These are phyloP conservation scores for Trichoderma breve DNA, from an alignment of 2,329 filamentous ascomycete species.

Conservation along the genomic window DNA sequence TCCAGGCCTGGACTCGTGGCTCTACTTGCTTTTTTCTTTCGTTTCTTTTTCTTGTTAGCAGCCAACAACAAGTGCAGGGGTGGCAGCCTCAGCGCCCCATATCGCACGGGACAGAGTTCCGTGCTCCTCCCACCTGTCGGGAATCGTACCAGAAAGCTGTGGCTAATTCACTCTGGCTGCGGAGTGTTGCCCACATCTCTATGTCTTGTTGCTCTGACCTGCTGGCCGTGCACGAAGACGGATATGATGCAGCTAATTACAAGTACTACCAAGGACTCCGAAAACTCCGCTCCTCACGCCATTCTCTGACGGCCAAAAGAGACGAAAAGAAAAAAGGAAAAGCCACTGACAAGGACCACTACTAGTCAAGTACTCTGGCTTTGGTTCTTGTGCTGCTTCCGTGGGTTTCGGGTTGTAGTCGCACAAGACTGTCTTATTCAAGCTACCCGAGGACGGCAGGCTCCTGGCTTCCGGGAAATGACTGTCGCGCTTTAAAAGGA, in stretches of 20 bases:
- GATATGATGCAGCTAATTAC: not conserved
- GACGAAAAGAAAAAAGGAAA: not conserved
- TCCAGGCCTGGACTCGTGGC: not conserved
- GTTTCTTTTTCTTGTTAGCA: not conserved
- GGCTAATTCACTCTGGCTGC: not conserved
- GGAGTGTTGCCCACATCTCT: not conserved
- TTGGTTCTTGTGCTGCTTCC: not conserved
- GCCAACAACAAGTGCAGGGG: conserved; percentile 11
- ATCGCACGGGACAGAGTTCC: not conserved
- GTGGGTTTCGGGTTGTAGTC: not conserved
- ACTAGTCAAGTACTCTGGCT: not conserved
- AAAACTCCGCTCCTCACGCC: conserved; percentile 12
- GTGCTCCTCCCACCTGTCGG: not conserved
- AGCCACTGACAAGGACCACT: not conserved
- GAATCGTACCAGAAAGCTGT: not conserved
- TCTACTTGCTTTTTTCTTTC: not conserved
- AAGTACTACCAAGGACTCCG: not conserved
- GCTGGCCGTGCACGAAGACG: not conserved
- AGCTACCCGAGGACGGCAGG: not conserved
- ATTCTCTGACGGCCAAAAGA: conserved; percentile 3
- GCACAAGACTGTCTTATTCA: conserved; percentile 9
- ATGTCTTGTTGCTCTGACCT: not conserved
- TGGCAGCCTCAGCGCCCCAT: not conserved
- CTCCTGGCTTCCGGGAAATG: conserved; percentile 12
- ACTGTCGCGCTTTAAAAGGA: conserved; percentile 5